phyloP scores from a whole-genome alignment of 805 yeast genomes.

The Saturnispora serradocipensis region DNA sequence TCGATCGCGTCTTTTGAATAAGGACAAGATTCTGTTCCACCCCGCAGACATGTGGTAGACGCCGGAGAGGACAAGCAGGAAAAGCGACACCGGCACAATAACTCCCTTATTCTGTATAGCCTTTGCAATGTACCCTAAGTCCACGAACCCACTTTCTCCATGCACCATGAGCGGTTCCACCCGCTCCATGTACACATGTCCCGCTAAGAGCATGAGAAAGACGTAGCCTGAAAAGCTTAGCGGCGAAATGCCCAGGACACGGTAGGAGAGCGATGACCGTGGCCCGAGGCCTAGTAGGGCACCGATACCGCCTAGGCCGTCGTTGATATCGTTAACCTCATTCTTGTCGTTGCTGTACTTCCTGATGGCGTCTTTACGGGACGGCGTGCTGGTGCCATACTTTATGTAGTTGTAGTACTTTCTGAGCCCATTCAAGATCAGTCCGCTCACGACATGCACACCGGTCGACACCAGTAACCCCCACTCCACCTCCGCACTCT shows the following conservation, averaged over 20 bases:
- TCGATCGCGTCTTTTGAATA: constrained; percentile 33
- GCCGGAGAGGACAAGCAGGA: constrained; percentile 30
- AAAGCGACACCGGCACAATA: constrained; percentile 12
- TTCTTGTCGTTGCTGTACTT: constrained; percentile 10
- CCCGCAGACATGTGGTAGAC: constrained; percentile 53
- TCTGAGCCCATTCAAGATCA: constrained; percentile 34
- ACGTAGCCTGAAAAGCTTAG: constrained; percentile 52
- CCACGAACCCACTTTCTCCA: constrained; percentile 55
- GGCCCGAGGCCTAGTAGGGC: constrained; percentile 49
- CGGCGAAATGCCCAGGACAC: constrained; percentile 44
- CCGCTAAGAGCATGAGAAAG: constrained; percentile 34
- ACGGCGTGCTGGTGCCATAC: constrained; percentile 15
- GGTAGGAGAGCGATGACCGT: constrained; percentile 36
- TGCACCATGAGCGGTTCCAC: constrained; percentile 43
- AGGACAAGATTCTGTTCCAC: constrained; percentile 35
- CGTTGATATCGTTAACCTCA: constrained; percentile 29
- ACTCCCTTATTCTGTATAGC: constrained; percentile 4
- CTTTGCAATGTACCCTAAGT: constrained; percentile 42
- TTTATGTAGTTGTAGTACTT: constrained; percentile 22
- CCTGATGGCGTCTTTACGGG: constrained; percentile 4
- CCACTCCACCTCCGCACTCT: constrained; percentile 41
- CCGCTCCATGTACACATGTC: constrained; percentile 42
- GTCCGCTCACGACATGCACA: constrained; percentile 47
- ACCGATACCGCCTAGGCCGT: constrained; percentile 56
- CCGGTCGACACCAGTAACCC: constrained; percentile 38